Conservation (phyloP, 2,329 filamentous ascomycete species). For the Aspergillus udagawae region DNA sequence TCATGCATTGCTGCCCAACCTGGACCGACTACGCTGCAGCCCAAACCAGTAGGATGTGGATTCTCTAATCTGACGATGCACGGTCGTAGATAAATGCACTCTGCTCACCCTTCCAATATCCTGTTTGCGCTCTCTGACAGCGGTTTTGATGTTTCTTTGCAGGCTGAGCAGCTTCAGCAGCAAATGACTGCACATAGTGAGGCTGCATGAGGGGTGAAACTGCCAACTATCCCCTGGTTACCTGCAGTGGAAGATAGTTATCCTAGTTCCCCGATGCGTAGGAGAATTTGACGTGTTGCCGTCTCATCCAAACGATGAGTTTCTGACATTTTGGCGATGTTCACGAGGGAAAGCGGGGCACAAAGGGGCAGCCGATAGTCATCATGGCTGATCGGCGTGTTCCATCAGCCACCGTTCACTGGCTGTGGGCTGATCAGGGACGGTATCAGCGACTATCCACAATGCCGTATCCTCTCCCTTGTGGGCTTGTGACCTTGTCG, state of each 20-base stretch:
- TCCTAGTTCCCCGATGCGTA: constrained; percentile 13
- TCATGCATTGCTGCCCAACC: constrained; percentile 34
- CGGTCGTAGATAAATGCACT: neutral
- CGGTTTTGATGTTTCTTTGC: neutral
- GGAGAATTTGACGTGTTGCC: constrained; percentile 17
- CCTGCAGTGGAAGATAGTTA: neutral
- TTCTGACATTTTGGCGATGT: constrained; percentile 4
- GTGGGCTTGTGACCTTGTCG: neutral
- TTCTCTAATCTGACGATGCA: neutral
- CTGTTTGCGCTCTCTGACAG: neutral
- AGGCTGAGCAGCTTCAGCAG: neutral
- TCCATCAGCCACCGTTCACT: constrained; percentile 5
- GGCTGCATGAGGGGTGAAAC: neutral
- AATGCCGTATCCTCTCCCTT: neutral
- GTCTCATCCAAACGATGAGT: constrained; percentile 12
- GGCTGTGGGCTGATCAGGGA: constrained; percentile 10
- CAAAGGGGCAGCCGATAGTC: neutral
- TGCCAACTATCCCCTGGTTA: neutral
- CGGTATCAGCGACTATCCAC: neutral
- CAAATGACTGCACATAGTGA: neutral
- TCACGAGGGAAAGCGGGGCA: constrained; percentile 16
- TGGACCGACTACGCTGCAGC: constrained; percentile 11
- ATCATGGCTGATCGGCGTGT: constrained; percentile 2
- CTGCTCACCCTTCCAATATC: neutral
- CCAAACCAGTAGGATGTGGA: neutral